A percentile compares a stretch with the other conserved stretches of the same genome.
Conservation (phyloP, 805 yeast genomes). For the Kodamaea neixiangensis region DNA sequence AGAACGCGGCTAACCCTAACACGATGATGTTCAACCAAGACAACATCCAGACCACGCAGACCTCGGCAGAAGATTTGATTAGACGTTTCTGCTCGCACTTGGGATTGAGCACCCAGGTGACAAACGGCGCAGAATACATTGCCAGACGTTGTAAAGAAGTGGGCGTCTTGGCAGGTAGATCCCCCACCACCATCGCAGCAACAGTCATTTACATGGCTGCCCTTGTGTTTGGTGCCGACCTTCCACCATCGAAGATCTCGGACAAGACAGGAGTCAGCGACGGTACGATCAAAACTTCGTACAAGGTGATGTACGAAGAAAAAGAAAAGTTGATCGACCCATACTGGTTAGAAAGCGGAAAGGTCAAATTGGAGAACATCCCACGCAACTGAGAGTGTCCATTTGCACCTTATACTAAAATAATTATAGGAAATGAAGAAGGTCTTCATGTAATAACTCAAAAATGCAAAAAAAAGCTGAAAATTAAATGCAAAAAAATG, state of each 20-base stretch:
- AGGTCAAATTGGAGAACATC: conserved; percentile 51
- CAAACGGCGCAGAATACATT: conserved; percentile 90
- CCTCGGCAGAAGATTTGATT: conserved; percentile 90
- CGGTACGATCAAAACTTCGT: conserved; percentile 93
- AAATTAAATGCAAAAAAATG: not conserved
- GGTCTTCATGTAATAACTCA: not conserved
- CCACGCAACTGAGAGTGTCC: conserved; percentile 24
- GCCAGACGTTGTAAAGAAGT: conserved; percentile 87
- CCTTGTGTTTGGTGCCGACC: conserved; percentile 75
- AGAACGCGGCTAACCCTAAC: conserved; percentile 54
- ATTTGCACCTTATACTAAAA: not conserved
- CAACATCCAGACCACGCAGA: conserved; percentile 71
- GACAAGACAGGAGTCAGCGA: conserved; percentile 96
- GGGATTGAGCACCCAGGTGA: conserved; percentile 80
- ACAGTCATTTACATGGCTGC: conserved; percentile 95
- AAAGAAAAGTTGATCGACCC: conserved; percentile 68
- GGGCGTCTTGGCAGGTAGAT: conserved; percentile 93
- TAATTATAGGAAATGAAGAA: not conserved
- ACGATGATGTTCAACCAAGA: conserved; percentile 45
- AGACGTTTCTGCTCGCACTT: conserved; percentile 95
- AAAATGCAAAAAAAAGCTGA: not conserved
- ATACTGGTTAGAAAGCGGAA: conserved; percentile 70
- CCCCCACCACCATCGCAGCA: conserved; percentile 97
- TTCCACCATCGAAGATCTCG: conserved; percentile 78
- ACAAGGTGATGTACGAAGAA: conserved; percentile 77